Evolutionary conservation across 2,329 filamentous ascomycete genomes (phyloP), one percentile per base, ranked within the genome.

Genomic region (Ophiostoma pallidulum): DNA sequence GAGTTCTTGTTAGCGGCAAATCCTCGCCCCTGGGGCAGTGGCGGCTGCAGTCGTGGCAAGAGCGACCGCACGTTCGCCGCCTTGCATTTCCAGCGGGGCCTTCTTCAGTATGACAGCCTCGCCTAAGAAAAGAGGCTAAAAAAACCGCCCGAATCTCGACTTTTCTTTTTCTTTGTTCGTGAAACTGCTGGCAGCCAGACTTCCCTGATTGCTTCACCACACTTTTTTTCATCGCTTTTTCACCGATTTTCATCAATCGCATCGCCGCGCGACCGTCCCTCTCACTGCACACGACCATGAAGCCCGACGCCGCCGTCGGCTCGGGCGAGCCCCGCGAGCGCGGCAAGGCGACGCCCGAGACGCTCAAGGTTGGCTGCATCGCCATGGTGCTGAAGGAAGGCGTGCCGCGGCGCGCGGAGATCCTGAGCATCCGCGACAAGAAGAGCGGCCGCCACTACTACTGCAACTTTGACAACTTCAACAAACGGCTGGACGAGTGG

Each of bases 401-500:
- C 51, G 82, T 90, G 60, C 77, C 85, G 52, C 83, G 92, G 58
- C 89, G 92, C 68, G 92, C 92, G 58, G 92, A 98, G 65, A 95
- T 98, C 53, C 71, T 98, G n/a, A 92, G 88, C 50, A 94, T 97
- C 57, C 84, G 86, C 60, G 86, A 90, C 51, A 85, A 86, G 19
- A 94, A 94, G 65, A 91, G 87, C 59, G 83, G 85, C 14, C 84
- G 87, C 33, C 85, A 86, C 47, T 96, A 91, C 62, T 96, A 96
- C 66, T 94, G 94, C 59, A 94, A 97, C 65, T 97, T 96, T 64
- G 88, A 95, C 61, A 94, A 94, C 60, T 97, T 96, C 77, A 97
- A 97, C 69, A 97, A 97, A 66, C 74, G 73, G 55, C 66, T 78
- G 12, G 71, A 77, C 69, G 92, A 98, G 72, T 98, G 92, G 92